Conservation (phyloP, 169 alveolate genomes). For the Pseudocohnilembus persalinus region DNA sequence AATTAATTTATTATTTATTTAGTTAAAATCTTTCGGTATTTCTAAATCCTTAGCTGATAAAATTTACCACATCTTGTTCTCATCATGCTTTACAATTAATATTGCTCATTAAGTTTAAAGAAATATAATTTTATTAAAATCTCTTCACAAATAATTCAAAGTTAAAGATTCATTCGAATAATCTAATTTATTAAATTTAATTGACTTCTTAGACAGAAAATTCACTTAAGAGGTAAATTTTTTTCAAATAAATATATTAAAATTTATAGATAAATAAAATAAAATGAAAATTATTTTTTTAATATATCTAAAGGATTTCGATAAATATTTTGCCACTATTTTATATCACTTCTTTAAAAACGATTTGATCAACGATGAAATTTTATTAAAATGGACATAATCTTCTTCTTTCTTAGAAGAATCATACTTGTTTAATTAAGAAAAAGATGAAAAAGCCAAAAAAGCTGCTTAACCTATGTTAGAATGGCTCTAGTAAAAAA, state of each 20-base stretch:
- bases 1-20: slow-evolving; percentile 4
- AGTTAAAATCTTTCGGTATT: slow-evolving; percentile 30
- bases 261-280: too few relatives aligned
- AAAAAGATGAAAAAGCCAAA: neutral
- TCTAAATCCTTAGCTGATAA: slow-evolving; percentile 20
- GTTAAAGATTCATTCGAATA: neutral
- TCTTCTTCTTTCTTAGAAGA: neutral
- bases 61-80: slow-evolving; percentile 31
- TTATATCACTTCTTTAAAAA: neutral
- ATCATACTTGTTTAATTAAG: neutral
- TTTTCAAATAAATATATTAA: too few relatives aligned
- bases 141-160: neutral
- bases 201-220: neutral
- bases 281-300: too few relatives aligned
- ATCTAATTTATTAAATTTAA: neutral
- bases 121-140: too few relatives aligned
- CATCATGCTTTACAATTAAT: slow-evolving; percentile 29
- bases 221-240: neutral
- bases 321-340: neutral
- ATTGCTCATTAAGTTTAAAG: slow-evolving; percentile 23
- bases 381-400: neutral
- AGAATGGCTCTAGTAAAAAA: neutral
- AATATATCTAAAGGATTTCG: neutral
- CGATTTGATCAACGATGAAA: neutral
- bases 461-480: neutral